A percentile compares a stretch with the other conserved stretches of the same genome.
Evolutionary conservation across 345 rosid species (phyloP).

Genomic region (Salix dunnii): DNA sequence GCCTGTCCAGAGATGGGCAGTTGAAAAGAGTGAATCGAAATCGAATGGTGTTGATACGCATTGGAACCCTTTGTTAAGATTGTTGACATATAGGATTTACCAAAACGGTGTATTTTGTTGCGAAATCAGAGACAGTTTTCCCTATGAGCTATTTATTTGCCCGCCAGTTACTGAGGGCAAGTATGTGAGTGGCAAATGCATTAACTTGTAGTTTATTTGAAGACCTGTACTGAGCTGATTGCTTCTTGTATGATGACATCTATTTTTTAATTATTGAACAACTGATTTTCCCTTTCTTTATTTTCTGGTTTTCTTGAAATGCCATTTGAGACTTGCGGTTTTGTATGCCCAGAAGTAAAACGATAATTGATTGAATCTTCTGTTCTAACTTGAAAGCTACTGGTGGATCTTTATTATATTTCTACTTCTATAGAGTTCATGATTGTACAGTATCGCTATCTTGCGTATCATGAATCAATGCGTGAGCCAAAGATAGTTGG

Average conservation of each 20-base stretch:
- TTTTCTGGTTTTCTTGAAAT: not conserved
- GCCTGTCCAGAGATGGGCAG: slow-evolving; percentile 26
- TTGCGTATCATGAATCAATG: no score
- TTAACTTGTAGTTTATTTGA: slow-evolving; percentile 16
- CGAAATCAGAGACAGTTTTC: slow-evolving; percentile 26
- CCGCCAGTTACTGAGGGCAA: not conserved
- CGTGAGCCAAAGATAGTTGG: no score
- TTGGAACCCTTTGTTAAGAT: slow-evolving; percentile 6
- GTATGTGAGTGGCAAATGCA: slow-evolving; percentile 14
- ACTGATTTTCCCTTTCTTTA: not conserved
- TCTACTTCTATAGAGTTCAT: no score
- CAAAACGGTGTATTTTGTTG: slow-evolving; percentile 9
- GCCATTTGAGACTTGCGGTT: slow-evolving; percentile 3
- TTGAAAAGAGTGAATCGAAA: slow-evolving; percentile 27
- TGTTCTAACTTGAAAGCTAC: no score
- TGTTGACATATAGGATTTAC: slow-evolving; percentile 15
- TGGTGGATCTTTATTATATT: no score
- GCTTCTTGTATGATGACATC: slow-evolving; percentile 19
- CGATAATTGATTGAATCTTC: not conserved
- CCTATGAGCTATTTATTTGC: slow-evolving; percentile 7
- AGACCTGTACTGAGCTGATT: slow-evolving; percentile 17
- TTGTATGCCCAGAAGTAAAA: not conserved
- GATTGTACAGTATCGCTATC: no score
- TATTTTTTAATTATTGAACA: slow-evolving; percentile 13
- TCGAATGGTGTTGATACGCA: slow-evolving; percentile 7